Percentiles rank a stretch among this genome's conserved stretches.
phyloP scores from a whole-genome alignment of 2,329 filamentous ascomycete species.

The Epichloe amarillans region DNA sequence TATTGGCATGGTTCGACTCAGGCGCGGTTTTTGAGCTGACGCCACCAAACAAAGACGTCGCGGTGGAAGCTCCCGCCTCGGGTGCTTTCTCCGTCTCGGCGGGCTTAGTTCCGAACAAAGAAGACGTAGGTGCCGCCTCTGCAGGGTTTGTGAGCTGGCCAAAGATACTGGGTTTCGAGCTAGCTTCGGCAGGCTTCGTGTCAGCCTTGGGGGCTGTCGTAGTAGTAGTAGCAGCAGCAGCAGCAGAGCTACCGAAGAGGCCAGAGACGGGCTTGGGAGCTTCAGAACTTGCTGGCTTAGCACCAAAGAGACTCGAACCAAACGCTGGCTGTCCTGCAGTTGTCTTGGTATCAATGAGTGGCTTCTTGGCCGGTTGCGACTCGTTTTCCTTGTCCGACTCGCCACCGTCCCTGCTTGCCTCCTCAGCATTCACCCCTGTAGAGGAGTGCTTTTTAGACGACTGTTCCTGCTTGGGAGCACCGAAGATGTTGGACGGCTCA shows the following conservation, averaged over 20 bases:
- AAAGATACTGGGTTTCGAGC: constrained; percentile 24
- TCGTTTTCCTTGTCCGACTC: constrained; percentile 34
- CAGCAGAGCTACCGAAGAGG: constrained; percentile 12
- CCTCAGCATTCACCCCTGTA: constrained; percentile 11
- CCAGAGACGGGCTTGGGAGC: constrained; percentile 13
- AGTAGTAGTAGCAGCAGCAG: background rate
- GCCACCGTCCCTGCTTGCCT: constrained; percentile 20
- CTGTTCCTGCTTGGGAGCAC: constrained; percentile 20
- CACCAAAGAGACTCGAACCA: constrained; percentile 19
- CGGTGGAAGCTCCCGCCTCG: constrained; percentile 10
- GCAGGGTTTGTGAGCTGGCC: constrained; percentile 1
- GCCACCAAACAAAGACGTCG: constrained; percentile 6
- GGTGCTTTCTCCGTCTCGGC: constrained; percentile 16
- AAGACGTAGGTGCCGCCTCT: constrained; percentile 14
- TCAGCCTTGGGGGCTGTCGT: constrained; percentile 9
- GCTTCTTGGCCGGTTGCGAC: constrained; percentile 22
- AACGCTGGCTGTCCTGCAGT: constrained; percentile 16
- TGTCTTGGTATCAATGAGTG: constrained; percentile 17
- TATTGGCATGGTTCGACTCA: constrained; percentile 4
- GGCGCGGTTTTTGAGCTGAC: constrained; percentile 3
- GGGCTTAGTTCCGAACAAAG: constrained; percentile 23
- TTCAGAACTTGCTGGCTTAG: constrained; percentile 18
- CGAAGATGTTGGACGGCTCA: constrained; percentile 22
- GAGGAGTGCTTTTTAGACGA: constrained; percentile 16
- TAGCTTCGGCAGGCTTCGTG: constrained; percentile 14